phyloP scores from a whole-genome alignment of 2,329 filamentous ascomycete genomes.

The Xylariaceae sp. region DNA sequence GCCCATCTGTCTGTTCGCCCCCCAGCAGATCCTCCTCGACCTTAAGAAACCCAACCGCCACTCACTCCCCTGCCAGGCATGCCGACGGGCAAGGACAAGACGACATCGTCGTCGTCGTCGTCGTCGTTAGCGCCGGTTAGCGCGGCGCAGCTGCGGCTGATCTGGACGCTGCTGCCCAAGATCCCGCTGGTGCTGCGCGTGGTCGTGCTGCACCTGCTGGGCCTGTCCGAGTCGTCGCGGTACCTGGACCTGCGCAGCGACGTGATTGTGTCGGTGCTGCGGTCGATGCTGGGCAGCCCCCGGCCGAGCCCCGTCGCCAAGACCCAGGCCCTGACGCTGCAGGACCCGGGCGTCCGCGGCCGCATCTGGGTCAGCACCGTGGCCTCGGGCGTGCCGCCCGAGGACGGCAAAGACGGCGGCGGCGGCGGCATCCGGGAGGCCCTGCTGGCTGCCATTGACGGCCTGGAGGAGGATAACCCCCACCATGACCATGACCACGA shows the following conservation, averaged over 20 bases:
- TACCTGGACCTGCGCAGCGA: constrained; percentile 76
- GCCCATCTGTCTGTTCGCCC: too few relatives aligned
- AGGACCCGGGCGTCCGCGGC: constrained; percentile 53
- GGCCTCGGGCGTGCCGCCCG: constrained; percentile 52
- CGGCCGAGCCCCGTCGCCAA: constrained; percentile 46
- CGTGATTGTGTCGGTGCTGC: constrained; percentile 64
- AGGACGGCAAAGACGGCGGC: constrained; percentile 27
- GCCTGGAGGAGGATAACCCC: constrained; percentile 18
- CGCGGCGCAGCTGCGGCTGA: constrained; percentile 13
- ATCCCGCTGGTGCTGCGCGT: constrained; percentile 57
- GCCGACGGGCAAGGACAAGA: too few relatives aligned
- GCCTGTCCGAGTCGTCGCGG: constrained; percentile 59
- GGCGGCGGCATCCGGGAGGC: constrained; percentile 38
- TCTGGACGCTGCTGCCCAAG: constrained; percentile 38
- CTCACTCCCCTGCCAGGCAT: too few relatives aligned
- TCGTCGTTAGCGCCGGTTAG: too few relatives aligned
- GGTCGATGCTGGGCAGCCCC: constrained; percentile 48
- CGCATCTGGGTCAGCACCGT: constrained; percentile 75
- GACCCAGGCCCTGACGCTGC: constrained; percentile 42
- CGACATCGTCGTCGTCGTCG: too few relatives aligned
- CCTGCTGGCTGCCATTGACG: constrained; percentile 47
- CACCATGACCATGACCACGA: constrained; percentile 31
- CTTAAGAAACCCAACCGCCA: too few relatives aligned
- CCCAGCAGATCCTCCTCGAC: too few relatives aligned
- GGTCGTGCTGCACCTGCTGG: constrained; percentile 55